phyloP scores from a whole-genome alignment of 768 basidiomycete species.

The Auricularia auricula-judae region DNA sequence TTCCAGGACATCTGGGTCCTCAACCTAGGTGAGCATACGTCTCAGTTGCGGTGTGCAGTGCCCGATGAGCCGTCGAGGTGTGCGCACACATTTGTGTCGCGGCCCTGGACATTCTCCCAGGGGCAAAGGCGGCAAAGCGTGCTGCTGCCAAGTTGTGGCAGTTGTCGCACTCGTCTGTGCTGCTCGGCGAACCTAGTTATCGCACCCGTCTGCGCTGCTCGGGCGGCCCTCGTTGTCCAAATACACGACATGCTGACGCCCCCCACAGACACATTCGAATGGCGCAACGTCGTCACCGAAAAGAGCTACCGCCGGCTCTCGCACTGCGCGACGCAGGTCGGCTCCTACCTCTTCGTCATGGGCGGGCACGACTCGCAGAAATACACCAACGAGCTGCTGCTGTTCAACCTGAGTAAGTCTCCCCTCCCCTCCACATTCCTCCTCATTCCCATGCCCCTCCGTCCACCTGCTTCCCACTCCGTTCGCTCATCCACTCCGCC shows the following conservation, averaged over 20 bases:
- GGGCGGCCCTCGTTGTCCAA: too few species aligned
- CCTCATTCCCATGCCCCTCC: too few species aligned
- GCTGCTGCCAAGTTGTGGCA: too few species aligned
- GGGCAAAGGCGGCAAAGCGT: too few species aligned
- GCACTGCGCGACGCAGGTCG: constrained; percentile 83
- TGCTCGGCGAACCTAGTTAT: too few species aligned
- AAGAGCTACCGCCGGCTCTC: constrained; percentile 52
- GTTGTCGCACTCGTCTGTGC: too few species aligned
- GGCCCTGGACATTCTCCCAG: too few species aligned
- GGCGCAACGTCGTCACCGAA: constrained; percentile 26
- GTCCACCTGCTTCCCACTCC: too few species aligned
- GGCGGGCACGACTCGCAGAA: constrained; percentile 79
- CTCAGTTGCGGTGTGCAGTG: neutral
- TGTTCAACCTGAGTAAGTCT: constrained; percentile 73
- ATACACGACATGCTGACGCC: constrained; percentile 11
- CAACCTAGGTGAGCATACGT: constrained; percentile 55
- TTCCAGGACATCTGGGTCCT: constrained; percentile 85
- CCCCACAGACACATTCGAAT: constrained; percentile 15
- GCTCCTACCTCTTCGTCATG: constrained; percentile 80
- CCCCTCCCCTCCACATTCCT: neutral
- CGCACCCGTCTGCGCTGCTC: too few species aligned
- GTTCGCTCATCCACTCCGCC: too few species aligned
- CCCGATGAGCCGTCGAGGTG: too few species aligned
- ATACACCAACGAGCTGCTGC: constrained; percentile 59
- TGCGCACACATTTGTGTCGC: too few species aligned